These are phyloP conservation scores for Camelina neglecta DNA, from an alignment of 345 rosid genomes.

Conservation along the genomic window DNA sequence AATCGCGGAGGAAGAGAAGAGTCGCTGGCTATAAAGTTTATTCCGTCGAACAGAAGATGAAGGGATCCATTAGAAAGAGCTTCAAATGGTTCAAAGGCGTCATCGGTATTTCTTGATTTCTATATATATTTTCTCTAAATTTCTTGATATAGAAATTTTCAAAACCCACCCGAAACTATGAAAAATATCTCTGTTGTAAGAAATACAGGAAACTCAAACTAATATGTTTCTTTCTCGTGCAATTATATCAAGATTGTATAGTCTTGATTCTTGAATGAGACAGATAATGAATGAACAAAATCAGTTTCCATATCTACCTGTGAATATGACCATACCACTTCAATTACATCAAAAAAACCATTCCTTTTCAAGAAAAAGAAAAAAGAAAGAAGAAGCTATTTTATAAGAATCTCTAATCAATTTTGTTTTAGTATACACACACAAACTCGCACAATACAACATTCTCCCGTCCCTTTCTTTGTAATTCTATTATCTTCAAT, in stretches of 20 bases:
- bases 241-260: background rate
- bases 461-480: slow-evolving; percentile 21
- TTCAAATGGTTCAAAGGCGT: slow-evolving; percentile 83
- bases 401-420: slow-evolving; percentile 25
- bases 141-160: no score
- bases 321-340: slow-evolving; percentile 29
- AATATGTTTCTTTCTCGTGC: slow-evolving; percentile 19
- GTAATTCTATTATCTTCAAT: slow-evolving; percentile 23
- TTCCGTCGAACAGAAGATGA: slow-evolving; percentile 86
- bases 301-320: slow-evolving; percentile 29
- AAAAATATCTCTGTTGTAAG: slow-evolving; percentile 18
- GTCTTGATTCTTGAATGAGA: slow-evolving; percentile 27
- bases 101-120: slow-evolving; percentile 37
- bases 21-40: slow-evolving; percentile 87
- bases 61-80: slow-evolving; percentile 84
- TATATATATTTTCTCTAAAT: background rate
- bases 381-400: background rate
- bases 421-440: no score
- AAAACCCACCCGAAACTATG: background rate
- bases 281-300: slow-evolving; percentile 12
- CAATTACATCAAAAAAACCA: slow-evolving; percentile 22
- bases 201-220: slow-evolving; percentile 1
- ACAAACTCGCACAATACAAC: slow-evolving; percentile 26
- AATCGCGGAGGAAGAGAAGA: slow-evolving; percentile 88
- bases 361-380: background rate